phyloP scores from a whole-genome alignment of 768 basidiomycete genomes.

The Xerocomus spinulosus region DNA sequence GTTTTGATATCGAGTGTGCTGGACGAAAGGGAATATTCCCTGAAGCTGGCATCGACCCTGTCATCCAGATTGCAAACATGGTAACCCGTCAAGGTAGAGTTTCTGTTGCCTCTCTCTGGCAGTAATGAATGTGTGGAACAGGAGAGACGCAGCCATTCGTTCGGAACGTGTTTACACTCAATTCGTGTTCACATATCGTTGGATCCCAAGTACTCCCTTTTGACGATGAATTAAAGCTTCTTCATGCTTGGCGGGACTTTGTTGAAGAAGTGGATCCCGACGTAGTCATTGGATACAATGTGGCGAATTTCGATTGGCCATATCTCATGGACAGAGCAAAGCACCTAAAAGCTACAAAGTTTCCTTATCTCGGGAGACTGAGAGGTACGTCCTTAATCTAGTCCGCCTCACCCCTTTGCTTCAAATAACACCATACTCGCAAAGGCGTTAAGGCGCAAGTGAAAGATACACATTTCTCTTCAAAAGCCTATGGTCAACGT shows the following conservation, averaged over 20 bases:
- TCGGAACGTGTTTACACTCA: conserved; percentile 93
- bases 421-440: conserved; percentile 5
- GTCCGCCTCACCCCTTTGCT: background rate
- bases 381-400: conserved; percentile 44
- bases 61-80: conserved; percentile 99
- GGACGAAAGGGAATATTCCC: conserved; percentile 98
- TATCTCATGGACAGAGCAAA: conserved; percentile 92
- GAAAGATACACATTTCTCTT: conserved; percentile 96
- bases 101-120: background rate
- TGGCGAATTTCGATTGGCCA: conserved; percentile 90
- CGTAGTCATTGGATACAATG: conserved; percentile 95
- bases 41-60: conserved; percentile 83
- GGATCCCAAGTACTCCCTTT: conserved; percentile 94
- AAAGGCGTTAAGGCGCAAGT: conserved; percentile 71
- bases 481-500: conserved; percentile 94
- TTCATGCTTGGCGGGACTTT: conserved; percentile 87
- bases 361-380: conserved; percentile 73
- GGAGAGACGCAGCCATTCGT: conserved; percentile 93
- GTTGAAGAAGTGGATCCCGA: conserved; percentile 90
- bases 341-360: conserved; percentile 63
- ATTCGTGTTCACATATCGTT: conserved; percentile 91
- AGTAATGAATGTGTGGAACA: conserved; percentile 30
- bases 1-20: conserved; percentile 99
- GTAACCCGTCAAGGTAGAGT: conserved; percentile 87
- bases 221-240: conserved; percentile 66